Percentiles rank a stretch among this genome's conserved stretches.
These are phyloP conservation scores for Lactarius akahatsu DNA, from an alignment of 768 basidiomycete genomes.

Conservation along the genomic window DNA sequence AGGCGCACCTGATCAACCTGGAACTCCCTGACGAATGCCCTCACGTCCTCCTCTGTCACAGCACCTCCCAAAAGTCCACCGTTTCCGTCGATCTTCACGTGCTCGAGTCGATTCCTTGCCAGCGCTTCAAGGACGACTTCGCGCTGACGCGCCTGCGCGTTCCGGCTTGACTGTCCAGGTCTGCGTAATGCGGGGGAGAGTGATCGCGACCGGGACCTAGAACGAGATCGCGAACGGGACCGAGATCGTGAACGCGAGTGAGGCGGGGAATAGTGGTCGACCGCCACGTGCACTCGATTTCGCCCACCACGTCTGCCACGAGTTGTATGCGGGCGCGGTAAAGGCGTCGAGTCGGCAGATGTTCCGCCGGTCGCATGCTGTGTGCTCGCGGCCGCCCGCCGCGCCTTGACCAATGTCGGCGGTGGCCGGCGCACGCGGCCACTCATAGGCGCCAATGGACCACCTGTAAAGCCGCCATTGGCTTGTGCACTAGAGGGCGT, in stretches of 20 bases:
- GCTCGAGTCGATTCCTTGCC: constrained; percentile 61
- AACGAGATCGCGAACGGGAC: constrained; percentile 10
- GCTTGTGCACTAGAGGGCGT: constrained; percentile 25
- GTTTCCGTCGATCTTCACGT: constrained; percentile 58
- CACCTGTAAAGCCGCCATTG: constrained; percentile 14
- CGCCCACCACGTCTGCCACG: constrained; percentile 25
- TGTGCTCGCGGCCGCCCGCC: constrained; percentile 16
- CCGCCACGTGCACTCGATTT: constrained; percentile 12
- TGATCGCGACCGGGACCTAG: constrained; percentile 34
- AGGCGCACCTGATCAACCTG: constrained; percentile 66
- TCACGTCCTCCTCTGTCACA: constrained; percentile 67
- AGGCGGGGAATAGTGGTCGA: constrained; percentile 28
- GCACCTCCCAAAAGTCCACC: constrained; percentile 46
- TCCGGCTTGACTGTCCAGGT: constrained; percentile 38
- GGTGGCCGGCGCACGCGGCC: constrained; percentile 29
- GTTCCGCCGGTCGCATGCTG: constrained; percentile 10
- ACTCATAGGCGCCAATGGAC: constrained; percentile 25
- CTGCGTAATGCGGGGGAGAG: constrained; percentile 45
- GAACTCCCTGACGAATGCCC: constrained; percentile 66
- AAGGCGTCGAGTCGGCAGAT: constrained; percentile 21
- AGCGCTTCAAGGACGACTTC: constrained; percentile 49
- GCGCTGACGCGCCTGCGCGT: constrained; percentile 36
- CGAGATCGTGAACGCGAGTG: constrained; percentile 26
- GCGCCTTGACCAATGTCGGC: constrained; percentile 25
- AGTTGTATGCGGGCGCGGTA: constrained; percentile 5